A percentile compares a stretch with the other conserved stretches of the same genome.
These are phyloP conservation scores for Tolypocladium inflatum DNA, from an alignment of 2,329 filamentous ascomycete species.

Conservation along the genomic window DNA sequence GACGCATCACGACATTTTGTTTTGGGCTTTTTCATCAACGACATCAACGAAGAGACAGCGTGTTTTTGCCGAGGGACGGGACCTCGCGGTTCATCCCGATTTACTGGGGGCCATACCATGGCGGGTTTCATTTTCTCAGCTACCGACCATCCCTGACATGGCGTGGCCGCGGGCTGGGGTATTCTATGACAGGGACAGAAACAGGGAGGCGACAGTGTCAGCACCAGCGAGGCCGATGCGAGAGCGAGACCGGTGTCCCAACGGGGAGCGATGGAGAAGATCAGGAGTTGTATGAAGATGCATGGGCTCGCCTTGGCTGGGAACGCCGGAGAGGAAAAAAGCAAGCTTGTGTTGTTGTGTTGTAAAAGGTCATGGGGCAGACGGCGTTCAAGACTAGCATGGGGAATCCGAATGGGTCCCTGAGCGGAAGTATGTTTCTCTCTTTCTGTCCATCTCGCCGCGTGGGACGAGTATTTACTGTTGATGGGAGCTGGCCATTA, in stretches of 20 bases:
- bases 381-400: neutral
- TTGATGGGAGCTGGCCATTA: neutral
- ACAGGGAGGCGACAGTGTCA: neutral
- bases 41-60: neutral
- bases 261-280: neutral
- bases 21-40: neutral
- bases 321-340: neutral
- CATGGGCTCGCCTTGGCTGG: neutral
- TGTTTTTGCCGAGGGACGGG: neutral
- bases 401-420: neutral
- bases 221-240: neutral
- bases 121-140: neutral
- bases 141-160: neutral
- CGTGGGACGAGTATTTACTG: neutral
- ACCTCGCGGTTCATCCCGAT: neutral
- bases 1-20: neutral
- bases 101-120: neutral
- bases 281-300: neutral
- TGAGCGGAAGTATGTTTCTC: neutral
- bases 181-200: neutral
- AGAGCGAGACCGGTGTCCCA: neutral
- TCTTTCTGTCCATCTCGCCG: neutral
- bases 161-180: neutral
- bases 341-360: neutral
- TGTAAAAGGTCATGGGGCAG: neutral